A percentile compares a stretch with the other conserved stretches of the same genome.
Evolutionary conservation across 345 rosid species (phyloP).

Genomic region (Cardamine chenopodiifolia): DNA sequence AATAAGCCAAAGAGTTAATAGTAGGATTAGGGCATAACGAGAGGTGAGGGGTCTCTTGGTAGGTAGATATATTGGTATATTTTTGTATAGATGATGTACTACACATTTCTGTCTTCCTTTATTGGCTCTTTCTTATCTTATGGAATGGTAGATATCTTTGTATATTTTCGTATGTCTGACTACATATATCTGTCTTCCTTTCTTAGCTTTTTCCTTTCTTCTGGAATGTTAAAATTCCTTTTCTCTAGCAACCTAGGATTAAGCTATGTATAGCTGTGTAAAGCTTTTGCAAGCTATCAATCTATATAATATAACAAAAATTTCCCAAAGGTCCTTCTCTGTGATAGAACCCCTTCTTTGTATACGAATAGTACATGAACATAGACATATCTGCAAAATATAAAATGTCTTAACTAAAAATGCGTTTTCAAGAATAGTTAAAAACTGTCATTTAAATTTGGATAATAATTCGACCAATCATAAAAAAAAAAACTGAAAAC

Average conservation of each 20-base stretch:
- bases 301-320: neutral
- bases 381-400: neutral
- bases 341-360: constrained; percentile 8
- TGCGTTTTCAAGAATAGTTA: too few relatives aligned
- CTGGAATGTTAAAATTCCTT: neutral
- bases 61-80: neutral
- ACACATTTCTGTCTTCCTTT: neutral
- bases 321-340: neutral
- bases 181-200: neutral
- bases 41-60: neutral
- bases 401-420: too few relatives aligned
- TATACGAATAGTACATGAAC: neutral
- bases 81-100: neutral
- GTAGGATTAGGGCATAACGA: constrained; percentile 42
- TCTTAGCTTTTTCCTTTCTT: neutral
- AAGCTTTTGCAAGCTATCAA: neutral
- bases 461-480: too few relatives aligned
- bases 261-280: neutral
- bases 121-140: neutral
- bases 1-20: neutral
- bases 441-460: too few relatives aligned
- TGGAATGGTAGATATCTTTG: neutral
- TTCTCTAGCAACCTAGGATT: neutral
- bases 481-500: too few relatives aligned
- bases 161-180: neutral